A percentile compares a stretch with the other conserved stretches of the same genome.
Evolutionary conservation across 2,329 filamentous ascomycete species (phyloP).

Genomic region (Neofusicoccum sp.): DNA sequence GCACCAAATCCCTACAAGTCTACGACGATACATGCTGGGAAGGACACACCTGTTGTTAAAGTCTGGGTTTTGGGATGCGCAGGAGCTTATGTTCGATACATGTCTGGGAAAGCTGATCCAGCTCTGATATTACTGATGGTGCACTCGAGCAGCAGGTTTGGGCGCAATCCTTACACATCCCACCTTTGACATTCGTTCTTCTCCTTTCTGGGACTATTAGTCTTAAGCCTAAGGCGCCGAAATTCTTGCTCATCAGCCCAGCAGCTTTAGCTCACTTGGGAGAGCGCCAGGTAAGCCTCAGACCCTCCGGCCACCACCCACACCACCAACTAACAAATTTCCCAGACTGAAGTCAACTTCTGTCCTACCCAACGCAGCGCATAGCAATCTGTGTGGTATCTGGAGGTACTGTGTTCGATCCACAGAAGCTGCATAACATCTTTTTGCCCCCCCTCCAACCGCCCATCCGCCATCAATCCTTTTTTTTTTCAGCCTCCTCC

Average conservation of each 20-base stretch:
- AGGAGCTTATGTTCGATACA: too few relatives aligned
- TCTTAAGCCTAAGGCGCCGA: background rate
- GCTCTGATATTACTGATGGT: too few relatives aligned
- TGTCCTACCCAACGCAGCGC: constrained; percentile 14
- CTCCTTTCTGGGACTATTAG: too few relatives aligned
- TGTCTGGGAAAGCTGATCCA: too few relatives aligned
- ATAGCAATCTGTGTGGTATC: constrained; percentile 29
- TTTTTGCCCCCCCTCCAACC: constrained; percentile 1
- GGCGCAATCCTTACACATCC: too few relatives aligned
- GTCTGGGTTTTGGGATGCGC: too few relatives aligned
- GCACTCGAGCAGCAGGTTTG: too few relatives aligned
- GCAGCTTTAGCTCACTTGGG: constrained; percentile 39
- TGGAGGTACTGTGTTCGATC: constrained; percentile 40
- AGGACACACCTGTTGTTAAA: too few relatives aligned
- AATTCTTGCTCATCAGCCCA: background rate
- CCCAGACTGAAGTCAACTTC: constrained; percentile 36
- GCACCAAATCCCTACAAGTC: too few relatives aligned
- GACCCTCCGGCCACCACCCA: background rate
- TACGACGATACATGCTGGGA: too few relatives aligned
- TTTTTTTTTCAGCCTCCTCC: background rate
- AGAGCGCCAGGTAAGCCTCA: constrained; percentile 27
- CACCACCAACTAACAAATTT: background rate
- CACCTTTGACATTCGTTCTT: too few relatives aligned
- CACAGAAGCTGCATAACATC: constrained; percentile 33
- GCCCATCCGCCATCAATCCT: background rate